phyloP scores from a whole-genome alignment of 2,329 filamentous ascomycete species.

The Aspergillus sp. region DNA sequence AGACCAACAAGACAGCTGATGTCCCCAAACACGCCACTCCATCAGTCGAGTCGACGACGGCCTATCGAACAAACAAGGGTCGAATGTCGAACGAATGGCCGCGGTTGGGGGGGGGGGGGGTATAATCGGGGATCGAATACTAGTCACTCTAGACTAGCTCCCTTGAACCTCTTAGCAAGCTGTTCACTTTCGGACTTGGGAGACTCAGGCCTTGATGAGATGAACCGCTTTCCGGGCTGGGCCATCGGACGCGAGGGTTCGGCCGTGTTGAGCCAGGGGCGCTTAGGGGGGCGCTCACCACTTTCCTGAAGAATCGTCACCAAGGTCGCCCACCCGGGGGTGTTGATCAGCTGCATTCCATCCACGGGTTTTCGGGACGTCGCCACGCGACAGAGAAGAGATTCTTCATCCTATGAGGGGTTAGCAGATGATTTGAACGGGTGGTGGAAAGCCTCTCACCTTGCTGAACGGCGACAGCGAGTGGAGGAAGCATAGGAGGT shows the following conservation, averaged over 20 bases:
- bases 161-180: slow-evolving; percentile 65
- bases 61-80: not conserved
- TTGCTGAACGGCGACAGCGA: slow-evolving; percentile 77
- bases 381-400: slow-evolving; percentile 80
- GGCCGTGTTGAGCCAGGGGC: slow-evolving; percentile 44
- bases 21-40: not conserved
- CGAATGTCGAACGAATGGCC: slow-evolving; percentile 1
- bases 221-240: slow-evolving; percentile 32
- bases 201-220: slow-evolving; percentile 36
- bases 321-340: slow-evolving; percentile 89
- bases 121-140: slow-evolving; percentile 6
- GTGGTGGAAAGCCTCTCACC: slow-evolving; percentile 52
- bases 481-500: slow-evolving; percentile 84
- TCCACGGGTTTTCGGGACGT: slow-evolving; percentile 76
- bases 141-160: slow-evolving; percentile 53
- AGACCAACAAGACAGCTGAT: not conserved
- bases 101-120: not conserved
- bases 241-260: slow-evolving; percentile 33
- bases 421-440: not conserved
- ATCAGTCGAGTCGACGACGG: not conserved
- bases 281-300: slow-evolving; percentile 93
- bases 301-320: slow-evolving; percentile 91
- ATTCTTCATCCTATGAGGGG: slow-evolving; percentile 73
- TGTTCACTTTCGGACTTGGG: slow-evolving; percentile 53
- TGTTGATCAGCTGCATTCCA: slow-evolving; percentile 78